Evolutionary conservation across 169 alveolate species (phyloP).

Genomic region (Cryptosporidium xiaoi): DNA sequence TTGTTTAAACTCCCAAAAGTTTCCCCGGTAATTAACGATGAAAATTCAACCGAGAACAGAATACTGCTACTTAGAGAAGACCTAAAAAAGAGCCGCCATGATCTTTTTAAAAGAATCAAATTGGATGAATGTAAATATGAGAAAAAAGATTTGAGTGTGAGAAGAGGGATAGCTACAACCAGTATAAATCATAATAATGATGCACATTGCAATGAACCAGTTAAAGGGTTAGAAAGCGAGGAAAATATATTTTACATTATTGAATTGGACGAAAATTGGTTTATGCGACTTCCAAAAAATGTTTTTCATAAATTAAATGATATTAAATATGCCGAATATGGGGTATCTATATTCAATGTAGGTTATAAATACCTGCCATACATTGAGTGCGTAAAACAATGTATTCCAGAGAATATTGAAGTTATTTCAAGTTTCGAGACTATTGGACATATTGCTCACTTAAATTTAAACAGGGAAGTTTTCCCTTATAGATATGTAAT

Average conservation of each 20-base stretch:
- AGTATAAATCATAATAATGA: neutral
- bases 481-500: conserved; percentile 79
- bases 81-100: neutral
- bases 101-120: too few relatives aligned
- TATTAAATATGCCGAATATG: conserved; percentile 40
- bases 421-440: conserved; percentile 87
- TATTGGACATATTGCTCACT: conserved; percentile 86
- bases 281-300: conserved; percentile 9
- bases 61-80: conserved; percentile 22
- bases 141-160: neutral
- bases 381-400: conserved; percentile 46
- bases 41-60: neutral
- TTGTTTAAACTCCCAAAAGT: conserved; percentile 36
- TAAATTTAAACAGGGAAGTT: conserved; percentile 80
- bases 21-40: conserved; percentile 44
- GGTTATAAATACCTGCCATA: conserved; percentile 46
- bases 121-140: neutral
- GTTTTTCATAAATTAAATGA: conserved; percentile 5
- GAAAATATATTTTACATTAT: conserved; percentile 7
- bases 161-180: too few relatives aligned
- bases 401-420: conserved; percentile 64
- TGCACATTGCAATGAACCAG: too few relatives aligned
- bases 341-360: conserved; percentile 23
- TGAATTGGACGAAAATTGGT: conserved; percentile 19
- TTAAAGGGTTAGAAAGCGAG: neutral